These are phyloP conservation scores for Erysiphe pulchra DNA, from an alignment of 2,329 filamentous ascomycete species.

Conservation along the genomic window DNA sequence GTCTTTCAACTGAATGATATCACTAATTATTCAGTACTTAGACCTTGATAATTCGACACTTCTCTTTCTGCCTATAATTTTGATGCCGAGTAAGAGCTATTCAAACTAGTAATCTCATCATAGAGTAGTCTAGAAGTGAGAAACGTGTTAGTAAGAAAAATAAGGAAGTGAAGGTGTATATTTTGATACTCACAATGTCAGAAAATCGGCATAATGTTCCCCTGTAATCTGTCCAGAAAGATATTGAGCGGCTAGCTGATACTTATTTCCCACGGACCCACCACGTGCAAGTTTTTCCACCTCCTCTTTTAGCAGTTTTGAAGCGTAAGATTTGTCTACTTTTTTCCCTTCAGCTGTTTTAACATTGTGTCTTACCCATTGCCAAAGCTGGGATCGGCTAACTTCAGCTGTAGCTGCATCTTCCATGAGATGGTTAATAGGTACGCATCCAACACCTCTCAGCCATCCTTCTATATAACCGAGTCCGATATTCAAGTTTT, in stretches of 20 bases:
- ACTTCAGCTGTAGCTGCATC: slow-evolving; percentile 95
- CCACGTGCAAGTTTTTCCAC: slow-evolving; percentile 48
- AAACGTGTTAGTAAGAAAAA: slow-evolving; percentile 1
- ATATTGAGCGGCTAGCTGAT: slow-evolving; percentile 69
- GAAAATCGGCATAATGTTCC: slow-evolving; percentile 91
- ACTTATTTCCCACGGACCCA: slow-evolving; percentile 76
- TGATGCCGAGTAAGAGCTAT: slow-evolving; percentile 15
- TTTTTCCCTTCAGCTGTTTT: slow-evolving; percentile 69
- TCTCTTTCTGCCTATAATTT: slow-evolving; percentile 7
- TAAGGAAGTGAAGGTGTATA: too few relatives aligned
- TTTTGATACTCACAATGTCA: slow-evolving; percentile 42
- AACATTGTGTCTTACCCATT: slow-evolving; percentile 59
- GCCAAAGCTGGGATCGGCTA: slow-evolving; percentile 82
- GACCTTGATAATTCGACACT: too few relatives aligned
- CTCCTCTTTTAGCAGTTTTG: slow-evolving; percentile 69
- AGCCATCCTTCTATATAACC: slow-evolving; percentile 96
- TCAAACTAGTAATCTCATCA: slow-evolving; percentile 61
- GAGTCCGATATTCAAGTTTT: slow-evolving; percentile 92
- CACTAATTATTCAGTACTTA: too few relatives aligned
- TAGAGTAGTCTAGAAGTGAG: slow-evolving; percentile 39
- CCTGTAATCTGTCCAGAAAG: slow-evolving; percentile 83
- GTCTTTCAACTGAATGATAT: too few relatives aligned
- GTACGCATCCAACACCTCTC: slow-evolving; percentile 79
- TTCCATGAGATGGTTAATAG: slow-evolving; percentile 97
- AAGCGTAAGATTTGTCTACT: slow-evolving; percentile 76